These are phyloP conservation scores for Colletotrichum lupini DNA, from an alignment of 2,329 filamentous ascomycete genomes.

Conservation along the genomic window DNA sequence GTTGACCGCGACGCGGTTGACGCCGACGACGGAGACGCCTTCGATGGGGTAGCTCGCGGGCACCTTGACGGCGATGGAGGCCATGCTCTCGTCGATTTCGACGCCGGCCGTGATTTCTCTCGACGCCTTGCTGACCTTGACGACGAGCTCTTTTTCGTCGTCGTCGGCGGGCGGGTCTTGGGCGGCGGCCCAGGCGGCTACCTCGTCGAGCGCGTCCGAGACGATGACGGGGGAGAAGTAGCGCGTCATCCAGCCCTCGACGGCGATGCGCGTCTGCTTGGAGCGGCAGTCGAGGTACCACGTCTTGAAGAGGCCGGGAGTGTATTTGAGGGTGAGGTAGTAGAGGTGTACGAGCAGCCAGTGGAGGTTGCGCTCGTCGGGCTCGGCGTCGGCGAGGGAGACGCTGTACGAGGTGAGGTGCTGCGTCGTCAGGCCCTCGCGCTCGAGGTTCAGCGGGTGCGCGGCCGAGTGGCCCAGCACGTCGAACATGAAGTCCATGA, in stretches of 20 bases:
- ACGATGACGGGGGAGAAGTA: constrained; percentile 81
- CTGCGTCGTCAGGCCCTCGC: constrained; percentile 68
- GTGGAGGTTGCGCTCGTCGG: constrained; percentile 78
- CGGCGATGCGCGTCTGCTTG: constrained; percentile 81
- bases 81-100: constrained; percentile 86
- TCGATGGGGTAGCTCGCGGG: constrained; percentile 87
- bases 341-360: constrained; percentile 89
- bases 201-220: constrained; percentile 72
- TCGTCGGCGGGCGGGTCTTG: constrained; percentile 59
- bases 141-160: constrained; percentile 66
- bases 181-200: constrained; percentile 72
- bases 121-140: constrained; percentile 78
- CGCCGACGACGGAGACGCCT: constrained; percentile 77
- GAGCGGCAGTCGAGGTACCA: constrained; percentile 89
- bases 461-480: constrained; percentile 83
- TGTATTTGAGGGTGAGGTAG: constrained; percentile 81
- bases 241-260: constrained; percentile 88
- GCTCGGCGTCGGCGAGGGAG: constrained; percentile 64
- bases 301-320: constrained; percentile 80
- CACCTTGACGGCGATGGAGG: constrained; percentile 84
- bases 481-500: constrained; percentile 86
- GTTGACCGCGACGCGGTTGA: constrained; percentile 86
- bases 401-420: constrained; percentile 68
- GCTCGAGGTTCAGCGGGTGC: constrained; percentile 78
- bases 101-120: constrained; percentile 87